Conservation (phyloP, 1,284 basidiomycete species). For the Ustilago tritici region DNA sequence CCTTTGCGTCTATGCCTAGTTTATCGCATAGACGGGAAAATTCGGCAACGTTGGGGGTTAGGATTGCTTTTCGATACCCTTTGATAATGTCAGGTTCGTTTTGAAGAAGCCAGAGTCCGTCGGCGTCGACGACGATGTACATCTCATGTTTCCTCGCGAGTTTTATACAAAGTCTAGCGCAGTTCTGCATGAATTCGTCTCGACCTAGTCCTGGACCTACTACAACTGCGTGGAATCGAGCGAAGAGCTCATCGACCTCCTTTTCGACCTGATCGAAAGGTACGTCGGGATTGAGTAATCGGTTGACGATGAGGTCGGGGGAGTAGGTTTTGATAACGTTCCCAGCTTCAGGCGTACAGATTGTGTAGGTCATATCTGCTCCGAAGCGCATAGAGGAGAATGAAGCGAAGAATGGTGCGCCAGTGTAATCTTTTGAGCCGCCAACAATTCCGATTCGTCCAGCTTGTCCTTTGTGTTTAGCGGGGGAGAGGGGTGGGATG, state of each 20-base stretch:
- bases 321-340: constrained; percentile 94
- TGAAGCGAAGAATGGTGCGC: constrained; percentile 83
- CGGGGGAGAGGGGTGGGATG: constrained; percentile 84
- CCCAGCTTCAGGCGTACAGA: constrained; percentile 88
- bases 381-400: constrained; percentile 72
- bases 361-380: constrained; percentile 93
- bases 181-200: constrained; percentile 87
- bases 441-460: constrained; percentile 94
- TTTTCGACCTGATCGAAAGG: constrained; percentile 71
- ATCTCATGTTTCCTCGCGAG: constrained; percentile 76
- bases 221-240: constrained; percentile 88
- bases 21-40: constrained; percentile 85
- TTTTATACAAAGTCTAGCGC: constrained; percentile 72
- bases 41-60: constrained; percentile 95
- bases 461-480: constrained; percentile 95
- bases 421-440: constrained; percentile 92
- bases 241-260: constrained; percentile 78
- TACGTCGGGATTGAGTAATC: constrained; percentile 75
- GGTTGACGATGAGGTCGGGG: constrained; percentile 93
- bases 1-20: constrained; percentile 72
- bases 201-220: constrained; percentile 85
- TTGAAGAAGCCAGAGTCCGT: constrained; percentile 83
- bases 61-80: constrained; percentile 82
- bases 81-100: constrained; percentile 80
- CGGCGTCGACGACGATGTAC: constrained; percentile 93